Conservation (phyloP, 495 filamentous ascomycete species). For the Parathielavia hyrcaniae region DNA sequence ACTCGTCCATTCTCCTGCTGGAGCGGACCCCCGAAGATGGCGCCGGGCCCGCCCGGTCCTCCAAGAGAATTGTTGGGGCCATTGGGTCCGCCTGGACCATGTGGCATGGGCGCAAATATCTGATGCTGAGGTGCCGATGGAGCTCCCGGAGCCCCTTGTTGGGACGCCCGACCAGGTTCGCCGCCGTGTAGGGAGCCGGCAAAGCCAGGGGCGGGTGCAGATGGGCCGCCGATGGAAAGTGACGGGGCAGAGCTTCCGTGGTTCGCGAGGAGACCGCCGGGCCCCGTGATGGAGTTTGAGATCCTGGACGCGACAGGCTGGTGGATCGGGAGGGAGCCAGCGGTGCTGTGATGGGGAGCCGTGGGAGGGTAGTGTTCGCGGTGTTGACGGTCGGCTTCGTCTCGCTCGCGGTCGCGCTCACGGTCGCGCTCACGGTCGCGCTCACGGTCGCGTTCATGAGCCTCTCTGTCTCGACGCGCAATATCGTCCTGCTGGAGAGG, state of each 20-base stretch:
- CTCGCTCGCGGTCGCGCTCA: conserved; percentile 46
- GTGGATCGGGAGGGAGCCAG: conserved; percentile 78
- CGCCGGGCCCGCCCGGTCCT: conserved; percentile 31
- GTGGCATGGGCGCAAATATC: conserved; percentile 52
- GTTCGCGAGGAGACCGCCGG: conserved; percentile 76
- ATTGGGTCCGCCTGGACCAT: conserved; percentile 43
- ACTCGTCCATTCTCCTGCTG: conserved; percentile 43
- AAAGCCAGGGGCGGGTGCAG: conserved; percentile 61
- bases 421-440: conserved; percentile 22
- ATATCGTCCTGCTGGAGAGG: conserved; percentile 34
- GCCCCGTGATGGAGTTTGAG: conserved; percentile 74
- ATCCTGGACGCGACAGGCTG: conserved; percentile 83
- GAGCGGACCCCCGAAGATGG: conserved; percentile 46
- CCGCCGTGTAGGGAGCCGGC: conserved; percentile 57
- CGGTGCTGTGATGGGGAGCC: conserved; percentile 71
- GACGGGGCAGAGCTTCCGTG: conserved; percentile 54
- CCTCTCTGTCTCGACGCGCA: conserved; percentile 28
- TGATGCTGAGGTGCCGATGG: conserved; percentile 51
- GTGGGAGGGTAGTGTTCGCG: conserved; percentile 54
- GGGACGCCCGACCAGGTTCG: conserved; percentile 51
- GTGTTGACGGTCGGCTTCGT: conserved; percentile 62
- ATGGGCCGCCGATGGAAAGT: conserved; percentile 56
- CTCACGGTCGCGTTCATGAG: neutral
- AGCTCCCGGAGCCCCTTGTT: conserved; percentile 59
- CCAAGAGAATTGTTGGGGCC: conserved; percentile 27